Conservation (phyloP, 139 green algal species). For the Tetraselmis striata region DNA sequence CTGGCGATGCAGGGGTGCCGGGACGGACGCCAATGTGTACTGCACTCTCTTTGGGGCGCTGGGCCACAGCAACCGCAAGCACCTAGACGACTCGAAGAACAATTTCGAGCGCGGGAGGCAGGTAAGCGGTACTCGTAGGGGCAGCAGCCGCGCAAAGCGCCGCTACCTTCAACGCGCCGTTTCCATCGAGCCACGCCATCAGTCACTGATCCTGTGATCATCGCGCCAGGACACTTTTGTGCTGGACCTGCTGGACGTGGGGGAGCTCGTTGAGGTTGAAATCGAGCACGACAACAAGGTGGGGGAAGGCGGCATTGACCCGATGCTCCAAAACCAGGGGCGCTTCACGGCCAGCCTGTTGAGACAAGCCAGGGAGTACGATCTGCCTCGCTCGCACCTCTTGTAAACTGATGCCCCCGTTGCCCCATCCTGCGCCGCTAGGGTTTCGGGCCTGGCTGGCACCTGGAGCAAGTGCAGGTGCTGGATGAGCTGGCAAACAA, state of each 20-base stretch:
- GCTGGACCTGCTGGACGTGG: conserved; percentile 32
- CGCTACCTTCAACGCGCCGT: too few relatives aligned
- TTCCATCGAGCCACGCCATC: too few relatives aligned
- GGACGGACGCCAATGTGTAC: conserved; percentile 50
- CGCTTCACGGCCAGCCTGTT: too few relatives aligned
- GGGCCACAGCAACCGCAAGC: conserved; percentile 8
- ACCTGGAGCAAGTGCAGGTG: conserved; percentile 37
- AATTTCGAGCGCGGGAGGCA: conserved; percentile 37
- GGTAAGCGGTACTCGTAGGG: not conserved
- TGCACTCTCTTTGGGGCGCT: conserved; percentile 29
- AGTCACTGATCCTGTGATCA: too few relatives aligned
- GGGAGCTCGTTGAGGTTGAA: conserved; percentile 36
- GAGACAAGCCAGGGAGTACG: too few relatives aligned
- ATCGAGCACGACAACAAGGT: conserved; percentile 47
- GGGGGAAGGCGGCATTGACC: too few relatives aligned
- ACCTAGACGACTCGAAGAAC: conserved; percentile 34
- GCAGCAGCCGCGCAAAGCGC: not conserved
- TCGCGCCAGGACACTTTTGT: conserved; percentile 46
- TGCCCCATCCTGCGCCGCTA: too few relatives aligned
- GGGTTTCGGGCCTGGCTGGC: conserved; percentile 9
- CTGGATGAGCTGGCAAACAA: conserved; percentile 28
- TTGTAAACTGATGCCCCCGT: too few relatives aligned
- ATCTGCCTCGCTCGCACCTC: too few relatives aligned
- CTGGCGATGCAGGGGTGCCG: conserved; percentile 19
- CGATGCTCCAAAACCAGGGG: too few relatives aligned